These are phyloP conservation scores for Mesostigma viride DNA, from an alignment of 139 green algal species.

Conservation along the genomic window DNA sequence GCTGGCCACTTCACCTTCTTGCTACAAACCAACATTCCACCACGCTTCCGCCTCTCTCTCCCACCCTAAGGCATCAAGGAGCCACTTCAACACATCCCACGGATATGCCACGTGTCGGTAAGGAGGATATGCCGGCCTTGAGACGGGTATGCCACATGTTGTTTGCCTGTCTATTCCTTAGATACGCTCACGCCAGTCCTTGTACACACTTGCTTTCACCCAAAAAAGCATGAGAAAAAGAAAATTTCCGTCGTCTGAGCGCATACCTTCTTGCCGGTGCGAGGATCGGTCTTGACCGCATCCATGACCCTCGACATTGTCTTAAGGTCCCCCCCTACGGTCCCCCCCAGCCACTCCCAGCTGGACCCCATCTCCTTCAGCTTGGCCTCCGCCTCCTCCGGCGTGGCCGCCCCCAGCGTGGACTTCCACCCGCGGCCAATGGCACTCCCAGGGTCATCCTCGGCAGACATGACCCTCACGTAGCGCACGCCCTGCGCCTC, in stretches of 20 bases:
- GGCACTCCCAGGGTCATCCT: conserved; percentile 14
- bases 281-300: background rate
- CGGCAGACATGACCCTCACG: conserved; percentile 8
- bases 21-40: too few relatives aligned
- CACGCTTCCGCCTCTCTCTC: too few relatives aligned
- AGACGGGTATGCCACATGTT: background rate
- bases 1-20: too few relatives aligned
- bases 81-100: too few relatives aligned
- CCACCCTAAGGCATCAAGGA: too few relatives aligned
- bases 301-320: background rate
- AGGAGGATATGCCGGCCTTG: background rate
- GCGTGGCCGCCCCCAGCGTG: conserved; percentile 10
- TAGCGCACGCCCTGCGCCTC: conserved; percentile 20
- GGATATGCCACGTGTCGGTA: too few relatives aligned
- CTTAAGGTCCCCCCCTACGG: background rate
- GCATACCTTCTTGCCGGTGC: background rate
- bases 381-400: conserved; percentile 8
- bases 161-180: too few relatives aligned
- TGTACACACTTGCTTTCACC: too few relatives aligned
- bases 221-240: too few relatives aligned
- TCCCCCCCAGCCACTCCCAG: background rate
- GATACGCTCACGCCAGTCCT: too few relatives aligned
- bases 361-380: background rate
- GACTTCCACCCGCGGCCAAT: conserved; percentile 29
- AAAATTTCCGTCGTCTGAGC: too few relatives aligned